phyloP scores from a whole-genome alignment of 352 stramenopile genomes.

The Globisporangium okanoganense region DNA sequence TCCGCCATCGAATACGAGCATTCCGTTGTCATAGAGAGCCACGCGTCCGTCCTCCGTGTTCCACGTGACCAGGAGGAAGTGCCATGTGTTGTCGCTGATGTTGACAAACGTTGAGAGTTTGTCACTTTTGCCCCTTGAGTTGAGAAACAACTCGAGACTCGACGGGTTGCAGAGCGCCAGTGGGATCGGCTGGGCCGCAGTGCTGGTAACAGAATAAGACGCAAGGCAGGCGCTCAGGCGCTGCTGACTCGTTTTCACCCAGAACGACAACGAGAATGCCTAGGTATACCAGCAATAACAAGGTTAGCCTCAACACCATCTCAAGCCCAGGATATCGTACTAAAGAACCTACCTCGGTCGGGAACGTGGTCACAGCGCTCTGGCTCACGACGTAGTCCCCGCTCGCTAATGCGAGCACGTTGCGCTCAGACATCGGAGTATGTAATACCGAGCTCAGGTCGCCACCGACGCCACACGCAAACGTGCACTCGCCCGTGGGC shows the following conservation, averaged over 20 bases:
- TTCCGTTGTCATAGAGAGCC: constrained; percentile 58
- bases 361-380: constrained; percentile 30
- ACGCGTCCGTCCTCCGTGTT: constrained; percentile 49
- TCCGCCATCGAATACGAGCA: constrained; percentile 62
- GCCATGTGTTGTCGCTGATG: constrained; percentile 62
- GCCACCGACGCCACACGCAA: constrained; percentile 45
- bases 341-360: constrained; percentile 25
- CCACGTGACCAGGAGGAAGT: constrained; percentile 63
- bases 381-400: constrained; percentile 41
- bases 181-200: constrained; percentile 16
- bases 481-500: constrained; percentile 44
- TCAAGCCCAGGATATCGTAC: background rate
- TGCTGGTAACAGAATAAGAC: constrained; percentile 32
- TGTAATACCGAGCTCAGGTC: constrained; percentile 18
- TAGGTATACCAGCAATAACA: constrained; percentile 13
- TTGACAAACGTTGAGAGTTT: constrained; percentile 54
- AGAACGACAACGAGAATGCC: constrained; percentile 56
- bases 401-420: constrained; percentile 32
- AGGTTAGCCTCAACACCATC: background rate
- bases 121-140: constrained; percentile 26
- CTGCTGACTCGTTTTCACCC: constrained; percentile 46
- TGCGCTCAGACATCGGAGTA: constrained; percentile 18
- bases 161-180: constrained; percentile 59
- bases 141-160: constrained; percentile 48
- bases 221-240: constrained; percentile 32